phyloP scores from a whole-genome alignment of 108 stramenopile species.

The Mediolabrus comicus region DNA sequence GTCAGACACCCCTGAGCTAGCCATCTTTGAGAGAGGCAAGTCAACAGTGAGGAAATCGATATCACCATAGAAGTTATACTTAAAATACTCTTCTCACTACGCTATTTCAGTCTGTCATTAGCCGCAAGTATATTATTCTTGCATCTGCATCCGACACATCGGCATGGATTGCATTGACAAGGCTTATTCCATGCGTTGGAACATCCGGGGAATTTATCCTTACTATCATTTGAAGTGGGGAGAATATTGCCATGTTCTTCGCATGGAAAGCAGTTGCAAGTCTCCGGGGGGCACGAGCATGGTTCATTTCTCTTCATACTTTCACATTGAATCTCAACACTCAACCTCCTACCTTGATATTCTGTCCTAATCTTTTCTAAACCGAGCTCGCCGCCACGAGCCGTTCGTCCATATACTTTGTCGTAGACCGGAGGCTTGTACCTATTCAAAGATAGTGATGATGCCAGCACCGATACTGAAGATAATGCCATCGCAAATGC shows the following conservation, averaged over 20 bases:
- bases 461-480: slow-evolving; percentile 61
- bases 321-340: slow-evolving; percentile 38
- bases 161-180: slow-evolving; percentile 38
- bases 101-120: too few species aligned
- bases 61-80: too few species aligned
- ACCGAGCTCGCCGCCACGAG: slow-evolving; percentile 42
- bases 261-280: slow-evolving; percentile 43
- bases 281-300: slow-evolving; percentile 45
- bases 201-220: slow-evolving; percentile 29
- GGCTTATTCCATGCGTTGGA: slow-evolving; percentile 24
- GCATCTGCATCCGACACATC: slow-evolving; percentile 33
- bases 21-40: too few species aligned
- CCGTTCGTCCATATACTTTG: slow-evolving; percentile 47
- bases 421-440: slow-evolving; percentile 48
- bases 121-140: neutral
- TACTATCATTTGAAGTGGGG: neutral
- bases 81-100: too few species aligned
- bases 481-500: slow-evolving; percentile 80
- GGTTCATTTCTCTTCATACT: slow-evolving; percentile 35
- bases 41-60: too few species aligned
- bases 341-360: slow-evolving; percentile 11
- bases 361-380: slow-evolving; percentile 38
- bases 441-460: slow-evolving; percentile 44
- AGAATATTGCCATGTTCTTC: slow-evolving; percentile 40
- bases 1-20: too few species aligned